Conservation (phyloP, 169 alveolate genomes). For the Plasmodium inui region DNA sequence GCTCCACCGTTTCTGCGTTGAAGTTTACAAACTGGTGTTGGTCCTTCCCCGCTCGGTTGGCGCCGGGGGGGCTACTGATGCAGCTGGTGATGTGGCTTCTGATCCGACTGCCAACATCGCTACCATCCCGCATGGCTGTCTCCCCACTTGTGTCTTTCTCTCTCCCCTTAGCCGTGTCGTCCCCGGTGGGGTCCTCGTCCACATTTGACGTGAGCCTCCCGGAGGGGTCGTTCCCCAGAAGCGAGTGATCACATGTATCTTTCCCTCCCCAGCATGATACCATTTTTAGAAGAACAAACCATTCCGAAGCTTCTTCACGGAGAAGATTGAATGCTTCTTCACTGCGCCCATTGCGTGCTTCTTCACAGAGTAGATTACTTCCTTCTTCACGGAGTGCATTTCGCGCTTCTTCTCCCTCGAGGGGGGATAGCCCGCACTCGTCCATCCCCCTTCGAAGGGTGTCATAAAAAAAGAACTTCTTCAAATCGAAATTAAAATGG, state of each 20-base stretch:
- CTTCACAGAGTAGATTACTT: not conserved
- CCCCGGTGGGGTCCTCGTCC: not conserved
- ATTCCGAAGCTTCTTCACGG: not conserved
- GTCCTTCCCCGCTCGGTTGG: not conserved
- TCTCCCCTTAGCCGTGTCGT: not conserved
- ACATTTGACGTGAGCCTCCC: not conserved
- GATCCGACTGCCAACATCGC: not conserved
- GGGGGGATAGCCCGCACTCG: not conserved
- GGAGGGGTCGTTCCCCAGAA: not conserved
- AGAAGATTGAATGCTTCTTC: not conserved
- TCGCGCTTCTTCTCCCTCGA: not conserved
- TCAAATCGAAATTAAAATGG: constrained; percentile 27
- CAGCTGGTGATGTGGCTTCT: too few species aligned
- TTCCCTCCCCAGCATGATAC: not conserved
- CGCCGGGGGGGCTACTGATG: not conserved
- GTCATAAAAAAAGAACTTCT: not conserved
- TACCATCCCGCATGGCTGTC: not conserved
- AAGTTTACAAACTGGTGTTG: not conserved
- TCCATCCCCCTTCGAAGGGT: not conserved
- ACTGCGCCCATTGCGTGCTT: too few species aligned
- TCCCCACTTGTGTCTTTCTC: not conserved
- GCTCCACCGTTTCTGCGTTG: not conserved
- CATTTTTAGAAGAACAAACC: not conserved
- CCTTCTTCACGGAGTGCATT: not conserved
- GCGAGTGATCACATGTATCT: not conserved